Evolutionary conservation across 2,329 filamentous ascomycete species (phyloP).

Genomic region (Curvularia eragrostidis): DNA sequence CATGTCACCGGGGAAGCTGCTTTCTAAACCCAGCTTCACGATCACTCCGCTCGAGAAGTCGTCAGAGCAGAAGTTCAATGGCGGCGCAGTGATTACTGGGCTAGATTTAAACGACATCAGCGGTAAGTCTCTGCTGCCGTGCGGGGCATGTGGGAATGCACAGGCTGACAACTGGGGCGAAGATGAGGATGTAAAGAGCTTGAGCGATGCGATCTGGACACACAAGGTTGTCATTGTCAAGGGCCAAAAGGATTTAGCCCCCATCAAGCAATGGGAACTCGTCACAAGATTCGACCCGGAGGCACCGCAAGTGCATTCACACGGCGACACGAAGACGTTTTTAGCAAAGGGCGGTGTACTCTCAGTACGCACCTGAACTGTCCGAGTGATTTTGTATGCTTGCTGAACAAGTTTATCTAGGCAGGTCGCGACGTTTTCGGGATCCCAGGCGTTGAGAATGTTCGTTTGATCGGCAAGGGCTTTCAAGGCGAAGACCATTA

Average conservation of each 20-base stretch:
- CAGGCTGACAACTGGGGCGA: no score
- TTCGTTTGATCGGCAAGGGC: constrained; percentile 57
- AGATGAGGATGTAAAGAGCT: no score
- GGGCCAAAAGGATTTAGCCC: constrained; percentile 52
- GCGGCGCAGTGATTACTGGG: no score
- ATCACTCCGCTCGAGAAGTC: no score
- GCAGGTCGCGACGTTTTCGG: constrained; percentile 4
- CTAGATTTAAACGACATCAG: no score
- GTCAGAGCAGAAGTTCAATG: no score
- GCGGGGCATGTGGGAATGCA: no score
- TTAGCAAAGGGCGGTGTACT: constrained; percentile 53
- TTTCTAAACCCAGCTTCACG: no score
- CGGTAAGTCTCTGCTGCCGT: no score
- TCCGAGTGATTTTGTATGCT: no score
- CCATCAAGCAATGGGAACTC: constrained; percentile 56
- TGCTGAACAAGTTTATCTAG: background rate
- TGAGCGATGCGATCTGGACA: constrained; percentile 50
- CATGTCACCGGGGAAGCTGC: no score
- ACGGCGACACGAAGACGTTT: constrained; percentile 52
- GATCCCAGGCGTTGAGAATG: constrained; percentile 55
- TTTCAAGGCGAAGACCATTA: constrained; percentile 55
- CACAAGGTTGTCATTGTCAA: constrained; percentile 56
- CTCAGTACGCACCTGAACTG: constrained; percentile 41
- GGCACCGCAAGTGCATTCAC: constrained; percentile 52
- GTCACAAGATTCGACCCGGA: constrained; percentile 53